These are phyloP conservation scores for Candida succiphila DNA, from an alignment of 805 yeast species.

Conservation along the genomic window DNA sequence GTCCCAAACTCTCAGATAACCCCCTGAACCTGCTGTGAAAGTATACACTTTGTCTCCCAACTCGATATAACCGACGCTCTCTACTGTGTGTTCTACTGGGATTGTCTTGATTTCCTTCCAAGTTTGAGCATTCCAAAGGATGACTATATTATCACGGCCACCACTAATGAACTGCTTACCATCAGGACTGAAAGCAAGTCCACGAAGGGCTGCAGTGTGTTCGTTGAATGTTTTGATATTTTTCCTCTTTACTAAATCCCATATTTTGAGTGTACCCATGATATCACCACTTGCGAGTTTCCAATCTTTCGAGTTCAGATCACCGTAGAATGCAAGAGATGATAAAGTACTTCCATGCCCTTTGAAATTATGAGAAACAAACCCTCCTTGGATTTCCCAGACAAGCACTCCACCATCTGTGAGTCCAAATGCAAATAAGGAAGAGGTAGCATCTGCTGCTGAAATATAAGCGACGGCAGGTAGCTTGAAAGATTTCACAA, in stretches of 20 bases:
- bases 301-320: conserved; percentile 63
- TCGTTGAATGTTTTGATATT: conserved; percentile 53
- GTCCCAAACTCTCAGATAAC: conserved; percentile 60
- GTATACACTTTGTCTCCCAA: conserved; percentile 25
- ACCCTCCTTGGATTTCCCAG: conserved; percentile 86
- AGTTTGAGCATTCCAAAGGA: conserved; percentile 43
- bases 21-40: conserved; percentile 75
- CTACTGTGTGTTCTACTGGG: conserved; percentile 66
- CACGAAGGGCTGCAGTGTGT: conserved; percentile 81
- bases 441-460: conserved; percentile 68
- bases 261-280: conserved; percentile 43
- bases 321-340: conserved; percentile 65
- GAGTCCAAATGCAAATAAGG: conserved; percentile 87
- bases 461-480: conserved; percentile 79
- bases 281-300: conserved; percentile 63
- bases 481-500: conserved; percentile 45
- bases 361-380: conserved; percentile 77
- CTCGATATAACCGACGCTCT: conserved; percentile 51
- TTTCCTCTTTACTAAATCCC: conserved; percentile 69
- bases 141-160: conserved; percentile 78
- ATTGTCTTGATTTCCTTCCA: conserved; percentile 54
- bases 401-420: conserved; percentile 89
- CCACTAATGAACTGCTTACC: conserved; percentile 62
- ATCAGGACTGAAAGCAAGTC: conserved; percentile 49
- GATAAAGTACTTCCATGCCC: conserved; percentile 92